Conservation (phyloP, 2,329 filamentous ascomycete genomes). For the Colletotrichum lentis region DNA sequence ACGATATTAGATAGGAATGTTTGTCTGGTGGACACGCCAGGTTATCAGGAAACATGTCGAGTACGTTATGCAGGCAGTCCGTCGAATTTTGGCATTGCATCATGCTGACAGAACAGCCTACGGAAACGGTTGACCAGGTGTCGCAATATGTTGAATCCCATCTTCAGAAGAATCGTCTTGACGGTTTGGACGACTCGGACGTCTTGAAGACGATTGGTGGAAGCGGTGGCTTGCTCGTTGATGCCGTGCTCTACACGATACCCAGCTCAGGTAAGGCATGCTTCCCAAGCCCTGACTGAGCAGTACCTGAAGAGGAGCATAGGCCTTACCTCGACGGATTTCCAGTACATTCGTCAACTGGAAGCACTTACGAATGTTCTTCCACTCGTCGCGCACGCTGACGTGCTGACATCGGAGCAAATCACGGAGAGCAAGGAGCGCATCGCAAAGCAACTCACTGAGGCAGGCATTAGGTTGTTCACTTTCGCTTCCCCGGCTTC, state of each 20-base stretch:
- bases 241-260: constrained; percentile 85
- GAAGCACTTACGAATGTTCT: constrained; percentile 82
- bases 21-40: constrained; percentile 89
- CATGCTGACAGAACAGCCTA: constrained; percentile 43
- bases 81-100: constrained; percentile 9
- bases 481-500: constrained; percentile 62
- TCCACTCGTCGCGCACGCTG: constrained; percentile 80
- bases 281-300: constrained; percentile 49
- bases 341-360: constrained; percentile 76
- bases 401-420: constrained; percentile 69
- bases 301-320: constrained; percentile 51
- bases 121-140: constrained; percentile 67
- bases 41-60: constrained; percentile 63
- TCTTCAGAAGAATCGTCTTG: constrained; percentile 66
- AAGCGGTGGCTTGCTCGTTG: constrained; percentile 82
- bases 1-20: constrained; percentile 88
- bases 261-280: constrained; percentile 66
- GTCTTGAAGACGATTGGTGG: constrained; percentile 80
- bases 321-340: constrained; percentile 55
- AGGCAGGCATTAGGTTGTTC: constrained; percentile 70
- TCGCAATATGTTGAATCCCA: constrained; percentile 77
- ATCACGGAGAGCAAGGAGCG: constrained; percentile 66
- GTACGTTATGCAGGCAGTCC: constrained; percentile 49
- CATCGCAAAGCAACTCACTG: constrained; percentile 64
- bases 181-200: constrained; percentile 75